Base-by-base conservation (phyloP, 306 rosid genomes). In the Malus sieversii region DNA sequence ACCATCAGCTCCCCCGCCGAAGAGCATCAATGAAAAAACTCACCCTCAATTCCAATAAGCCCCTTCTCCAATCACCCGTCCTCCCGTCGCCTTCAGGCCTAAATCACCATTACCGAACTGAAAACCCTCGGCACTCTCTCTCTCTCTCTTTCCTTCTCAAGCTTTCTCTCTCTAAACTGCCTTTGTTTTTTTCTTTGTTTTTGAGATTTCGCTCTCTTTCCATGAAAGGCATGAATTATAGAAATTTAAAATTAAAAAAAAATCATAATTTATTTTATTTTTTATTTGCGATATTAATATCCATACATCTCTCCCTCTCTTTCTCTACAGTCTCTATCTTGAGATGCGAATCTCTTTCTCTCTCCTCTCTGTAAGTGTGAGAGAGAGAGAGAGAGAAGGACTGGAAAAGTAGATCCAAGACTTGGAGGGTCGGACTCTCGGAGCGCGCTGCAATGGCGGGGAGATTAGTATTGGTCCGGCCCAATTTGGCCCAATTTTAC, bases 151-250 rank as follows among this genome's bases (percentile, higher is more conserved):
- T 22, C 20, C 19, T 53, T 42, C 12, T 51, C 42, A 1, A 38
- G 42, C 42, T 38, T 7, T 23, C 64, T 42, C 12, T 51, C 8
- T 51, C 55, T 51, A 51, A 71, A 48, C 76, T 51, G 71, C 76
- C 38, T 75, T 52, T 5, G 68, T 27, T 68, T 62, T 30, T 51
- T 66, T 72, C 38, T 75, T 52, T 5, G 68, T 27, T 68, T 62
- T 30, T 29, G 42, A 75, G 63, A 44, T 20, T 70, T 59, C 67
- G 77, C 73, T 51, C 76, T 52, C 84, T 70, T 80, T 52, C 80
- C 67, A 69, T 75, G 79, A 74, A 38, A 74, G 57, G 59, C 46
- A 61, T 22, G n/a, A 22, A 23, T 48, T 68, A 20, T n/a, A 18
- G 45, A 33, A 30, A 53, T 18, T 59, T 40, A 32, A 13, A 27